Base-by-base conservation (phyloP, 1,139 yeast species). In the Suhomyces terraborum region DNA sequence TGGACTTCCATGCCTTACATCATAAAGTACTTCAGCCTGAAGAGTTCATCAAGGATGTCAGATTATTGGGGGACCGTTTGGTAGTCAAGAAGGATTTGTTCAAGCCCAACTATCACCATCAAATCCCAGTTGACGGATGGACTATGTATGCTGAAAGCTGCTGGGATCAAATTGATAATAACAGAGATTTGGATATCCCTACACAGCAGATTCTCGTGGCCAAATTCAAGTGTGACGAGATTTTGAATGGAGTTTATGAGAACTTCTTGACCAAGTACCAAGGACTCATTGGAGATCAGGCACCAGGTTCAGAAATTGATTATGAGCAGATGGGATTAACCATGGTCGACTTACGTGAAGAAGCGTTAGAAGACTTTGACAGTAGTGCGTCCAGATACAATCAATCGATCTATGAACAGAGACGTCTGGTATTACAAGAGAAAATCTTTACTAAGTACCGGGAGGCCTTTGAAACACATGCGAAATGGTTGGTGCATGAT, bases 201-300 rank as follows among this genome's bases (percentile, higher is more conserved):
- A 91, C 98, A 1, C 98, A 93, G 60, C 98, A 93, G 61, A 87
- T 88, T 33, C 70, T 93, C 46, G 98, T 93, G 14, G 96, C 98
- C 4, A 81, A 93, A 53, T 93, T 88, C 66, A 82, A 96, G 57
- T 93, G 98, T 62, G 96, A 91, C 55, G 98, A 93, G 61, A 86
- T 94, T 39, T 76, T 82, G 20, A 64, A 68, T 21, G 66, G 64
- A 29, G 73, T 82, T 1, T 79, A 66, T 55, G 71, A 67, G 6
- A 69, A 66, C 12, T 84, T 84, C 55, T 62, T 66, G 19, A 47
- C 43, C 1, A 66, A 63, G 20, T 70, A 70, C 37, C 51, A 53
- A 2, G 61, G 52, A n/a, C 46, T 55, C 19, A 46, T 56, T 25
- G 47, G 43, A 17, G 21, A 36, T 2, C 29, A 40, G 8, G 49